Evolutionary conservation across 768 basidiomycete species (phyloP), one percentile per base, ranked within the genome.

Genomic region (Lentinula aciculospora): DNA sequence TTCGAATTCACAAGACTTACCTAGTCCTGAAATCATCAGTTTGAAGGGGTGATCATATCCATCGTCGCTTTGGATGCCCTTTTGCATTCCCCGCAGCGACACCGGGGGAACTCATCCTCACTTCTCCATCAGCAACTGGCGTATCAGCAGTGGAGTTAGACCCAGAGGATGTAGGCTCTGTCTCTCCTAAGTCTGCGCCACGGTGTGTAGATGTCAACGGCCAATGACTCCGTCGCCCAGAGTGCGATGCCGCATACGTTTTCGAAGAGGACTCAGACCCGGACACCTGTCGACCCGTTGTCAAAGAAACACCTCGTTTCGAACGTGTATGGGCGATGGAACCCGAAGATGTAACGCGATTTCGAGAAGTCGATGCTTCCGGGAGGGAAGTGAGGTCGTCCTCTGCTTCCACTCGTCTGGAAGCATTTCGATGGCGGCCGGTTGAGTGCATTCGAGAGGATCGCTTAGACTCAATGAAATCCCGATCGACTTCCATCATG

Each of bases 401-500:
- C 6, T 29, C 40, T 19, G 3, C 21, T 44, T 44, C 42, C 3
- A 3, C 19, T 21, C 42, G 42, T 44, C 21, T 44, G 1, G 42
- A 44, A 23, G 6, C 21, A 10, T 10, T 25, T 21, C 42, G 42
- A 44, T 25, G 42, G 23, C 42, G 19, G 4, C 19, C 42, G 6
- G 39, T 17, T n/a, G 8, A 44, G 42, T 19, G 21, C 9, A 44
- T 25, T 23, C 23, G 42, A 23, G 42, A 44, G 12, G 42, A 44
- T 23, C 42, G 42, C 12, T 44, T 44, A 21, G 42, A 44, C 21
- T 44, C 42, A 21, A 12, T 12, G 3, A 39, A 39, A 15, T 54
- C 53, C 15, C 25, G 53, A 40, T 54, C 53, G 17, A 39, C 25
- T 7, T 54, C 53, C 53, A 54, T 54, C 53, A 54, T 54, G n/a